A percentile compares a stretch with the other conserved stretches of the same genome.
These are phyloP conservation scores for Hysterangium stoloniferum DNA, from an alignment of 768 basidiomycete genomes.

Conservation along the genomic window DNA sequence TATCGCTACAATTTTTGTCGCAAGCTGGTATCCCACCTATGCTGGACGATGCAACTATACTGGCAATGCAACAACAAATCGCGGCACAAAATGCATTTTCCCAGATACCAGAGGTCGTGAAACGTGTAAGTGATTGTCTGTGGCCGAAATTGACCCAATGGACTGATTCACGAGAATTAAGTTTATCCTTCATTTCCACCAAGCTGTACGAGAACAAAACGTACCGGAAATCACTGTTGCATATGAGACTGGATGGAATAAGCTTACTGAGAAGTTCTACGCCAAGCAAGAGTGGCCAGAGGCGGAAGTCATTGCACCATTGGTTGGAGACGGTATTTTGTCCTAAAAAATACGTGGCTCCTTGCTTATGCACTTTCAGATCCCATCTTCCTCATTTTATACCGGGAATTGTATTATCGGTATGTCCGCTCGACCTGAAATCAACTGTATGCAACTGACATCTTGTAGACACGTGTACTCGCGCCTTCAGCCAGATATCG, in stretches of 20 bases:
- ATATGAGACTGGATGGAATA: conserved; percentile 97
- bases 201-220: conserved; percentile 88
- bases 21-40: conserved; percentile 31
- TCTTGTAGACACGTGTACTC: conserved; percentile 79
- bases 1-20: too few species aligned
- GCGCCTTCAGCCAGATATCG: conserved; percentile 87
- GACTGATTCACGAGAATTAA: conserved; percentile 24
- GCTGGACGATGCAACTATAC: conserved; percentile 61
- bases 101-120: conserved; percentile 82
- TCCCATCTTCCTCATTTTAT: conserved; percentile 92
- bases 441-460: background rate
- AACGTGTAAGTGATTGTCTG: conserved; percentile 49
- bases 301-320: conserved; percentile 87
- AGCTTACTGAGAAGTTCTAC: conserved; percentile 94
- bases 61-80: conserved; percentile 77
- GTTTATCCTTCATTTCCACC: conserved; percentile 94
- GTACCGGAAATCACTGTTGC: conserved; percentile 84
- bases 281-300: conserved; percentile 95
- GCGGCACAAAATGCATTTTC: conserved; percentile 77
- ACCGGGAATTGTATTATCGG: conserved; percentile 91
- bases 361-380: conserved; percentile 35
- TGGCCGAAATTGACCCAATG: background rate
- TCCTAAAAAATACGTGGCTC: background rate
- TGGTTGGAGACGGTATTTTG: conserved; percentile 78
- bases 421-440: conserved; percentile 7